Conservation (phyloP, 2,329 filamentous ascomycete species). For the Verticillium nubilum region DNA sequence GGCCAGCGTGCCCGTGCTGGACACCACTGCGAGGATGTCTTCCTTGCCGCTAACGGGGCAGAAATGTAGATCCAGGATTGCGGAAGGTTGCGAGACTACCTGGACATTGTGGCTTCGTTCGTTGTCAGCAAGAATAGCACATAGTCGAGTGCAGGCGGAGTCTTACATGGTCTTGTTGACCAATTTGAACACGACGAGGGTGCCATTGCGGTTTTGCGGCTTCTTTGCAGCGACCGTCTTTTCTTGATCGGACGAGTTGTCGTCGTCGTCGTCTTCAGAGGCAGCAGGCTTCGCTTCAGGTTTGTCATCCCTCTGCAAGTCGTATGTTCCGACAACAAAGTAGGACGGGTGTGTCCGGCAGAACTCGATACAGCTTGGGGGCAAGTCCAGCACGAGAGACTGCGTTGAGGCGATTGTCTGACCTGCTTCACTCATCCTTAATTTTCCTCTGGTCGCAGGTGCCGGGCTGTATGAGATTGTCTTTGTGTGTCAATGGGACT, state of each 20-base stretch:
- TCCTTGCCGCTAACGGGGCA: constrained; percentile 41
- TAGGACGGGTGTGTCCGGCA: constrained; percentile 56
- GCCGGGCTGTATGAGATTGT: not conserved
- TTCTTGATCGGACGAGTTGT: constrained; percentile 8
- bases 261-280: constrained; percentile 1
- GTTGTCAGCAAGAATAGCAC: not conserved
- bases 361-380: constrained; percentile 75
- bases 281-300: not conserved
- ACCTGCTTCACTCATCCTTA: not conserved
- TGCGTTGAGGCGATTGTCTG: constrained; percentile 33
- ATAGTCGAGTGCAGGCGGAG: constrained; percentile 1
- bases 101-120: not conserved
- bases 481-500: not conserved
- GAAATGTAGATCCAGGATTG: constrained; percentile 83
- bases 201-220: constrained; percentile 65
- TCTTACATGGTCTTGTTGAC: constrained; percentile 51
- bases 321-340: constrained; percentile 82
- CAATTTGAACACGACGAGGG: constrained; percentile 61
- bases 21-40: constrained; percentile 65
- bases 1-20: constrained; percentile 67
- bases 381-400: constrained; percentile 55
- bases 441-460: not conserved
- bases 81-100: constrained; percentile 55
- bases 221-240: constrained; percentile 23
- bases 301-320: constrained; percentile 50